These are phyloP conservation scores for Pseudonitzschia pungens DNA, from an alignment of 108 stramenopile genomes.

Conservation along the genomic window DNA sequence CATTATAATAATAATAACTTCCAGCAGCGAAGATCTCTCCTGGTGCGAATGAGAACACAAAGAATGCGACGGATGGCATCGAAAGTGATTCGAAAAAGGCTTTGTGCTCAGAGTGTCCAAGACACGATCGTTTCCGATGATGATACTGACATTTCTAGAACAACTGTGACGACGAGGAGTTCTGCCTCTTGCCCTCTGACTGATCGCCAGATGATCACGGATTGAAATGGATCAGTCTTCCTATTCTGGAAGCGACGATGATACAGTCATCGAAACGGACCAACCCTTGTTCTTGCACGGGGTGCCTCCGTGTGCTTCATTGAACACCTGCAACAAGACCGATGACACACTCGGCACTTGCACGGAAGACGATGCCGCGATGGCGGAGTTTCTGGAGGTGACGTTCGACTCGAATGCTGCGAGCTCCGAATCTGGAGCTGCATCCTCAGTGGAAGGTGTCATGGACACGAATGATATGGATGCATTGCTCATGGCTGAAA, in stretches of 20 bases:
- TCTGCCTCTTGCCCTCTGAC: background rate
- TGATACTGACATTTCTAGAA: background rate
- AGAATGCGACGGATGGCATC: background rate
- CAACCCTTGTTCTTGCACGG: conserved; percentile 11
- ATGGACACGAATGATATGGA: background rate
- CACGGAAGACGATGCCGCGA: background rate
- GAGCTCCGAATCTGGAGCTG: background rate
- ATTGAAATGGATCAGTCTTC: conserved; percentile 8
- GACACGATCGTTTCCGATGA: conserved; percentile 16
- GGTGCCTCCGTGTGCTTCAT: background rate
- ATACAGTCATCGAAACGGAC: conserved; percentile 4
- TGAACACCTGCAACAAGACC: background rate
- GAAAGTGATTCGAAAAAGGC: conserved; percentile 1
- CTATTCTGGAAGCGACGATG: conserved; percentile 10
- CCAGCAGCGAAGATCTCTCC: conserved; percentile 68
- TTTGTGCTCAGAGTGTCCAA: background rate
- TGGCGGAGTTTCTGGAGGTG: conserved; percentile 5
- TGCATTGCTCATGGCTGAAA: background rate
- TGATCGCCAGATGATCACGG: background rate
- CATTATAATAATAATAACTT: conserved; percentile 32
- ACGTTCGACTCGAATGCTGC: conserved; percentile 1
- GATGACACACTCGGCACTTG: background rate
- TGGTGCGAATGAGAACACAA: conserved; percentile 31
- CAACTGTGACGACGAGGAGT: background rate
- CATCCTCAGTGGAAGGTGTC: background rate